Base-by-base conservation (phyloP, 352 stramenopile species). In the Phytopythium boreale region DNA sequence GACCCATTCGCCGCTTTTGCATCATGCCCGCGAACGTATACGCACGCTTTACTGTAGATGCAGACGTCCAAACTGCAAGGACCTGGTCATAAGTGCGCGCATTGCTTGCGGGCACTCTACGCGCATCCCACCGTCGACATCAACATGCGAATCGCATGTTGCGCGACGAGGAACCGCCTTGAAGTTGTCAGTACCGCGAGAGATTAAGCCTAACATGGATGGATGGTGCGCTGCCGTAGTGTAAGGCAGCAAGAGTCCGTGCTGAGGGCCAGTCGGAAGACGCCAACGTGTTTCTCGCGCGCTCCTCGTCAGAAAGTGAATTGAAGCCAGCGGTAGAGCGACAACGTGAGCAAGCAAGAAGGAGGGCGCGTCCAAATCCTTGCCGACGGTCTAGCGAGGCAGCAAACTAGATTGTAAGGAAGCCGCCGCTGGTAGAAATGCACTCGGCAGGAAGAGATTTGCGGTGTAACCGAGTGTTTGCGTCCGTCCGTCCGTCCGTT, bases 111-210 rank as follows among this genome's bases (percentile, higher is more conserved):
- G 47, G n/a, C 47, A 53, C 20, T 34, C 22, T 10, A 6, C 0
- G 24, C 49, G 49, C 55, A 60, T 60, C 34, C n/a, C 49, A 22
- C 10, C 5, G 55, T 14, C n/a, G 37, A 20, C 22, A 37, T 50
- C 36, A 60, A 36, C 55, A 60, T 34, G 55, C 36, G 55, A 60
- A 50, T 24, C 55, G 36, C 55, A 60, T 50, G 55, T 12, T 60
- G 55, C 27, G 27, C 34, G 49, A 37, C 34, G 27, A 20, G 24
- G 22, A 44, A 26, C 19, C 24, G 12, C 3, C 49, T 56, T 56
- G 49, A 56, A 56, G 49, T 56, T 49, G 43, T n/a, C 7, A 26
- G 10, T n/a, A 34, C 29, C 29, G 29, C 29, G 29, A 34, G 7
- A 34, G 39, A 3, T 49, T 26, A 24, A 26, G 14, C 39, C 10